These are phyloP conservation scores for Bacidia rubella DNA, from an alignment of 495 filamentous ascomycete species.

Conservation along the genomic window DNA sequence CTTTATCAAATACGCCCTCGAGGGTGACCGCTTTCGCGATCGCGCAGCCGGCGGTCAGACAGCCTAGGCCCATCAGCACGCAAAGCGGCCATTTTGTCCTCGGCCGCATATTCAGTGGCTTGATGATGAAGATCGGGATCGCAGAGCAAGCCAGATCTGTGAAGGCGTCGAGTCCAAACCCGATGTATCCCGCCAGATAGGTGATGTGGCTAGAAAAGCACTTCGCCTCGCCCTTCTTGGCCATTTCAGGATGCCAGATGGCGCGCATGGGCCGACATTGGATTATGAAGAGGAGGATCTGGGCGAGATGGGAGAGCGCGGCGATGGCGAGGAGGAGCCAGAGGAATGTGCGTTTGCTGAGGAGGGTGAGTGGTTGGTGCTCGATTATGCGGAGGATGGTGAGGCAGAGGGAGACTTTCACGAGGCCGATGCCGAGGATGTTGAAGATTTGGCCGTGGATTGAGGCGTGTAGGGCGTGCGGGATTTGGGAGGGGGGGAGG, in stretches of 20 bases:
- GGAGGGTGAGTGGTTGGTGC: constrained; percentile 2
- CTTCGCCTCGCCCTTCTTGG: constrained; percentile 3
- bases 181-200: constrained; percentile 17
- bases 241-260: constrained; percentile 13
- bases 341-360: constrained; percentile 11
- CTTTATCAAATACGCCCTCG: constrained; percentile 11
- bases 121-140: constrained; percentile 17
- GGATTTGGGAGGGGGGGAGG: constrained; percentile 10
- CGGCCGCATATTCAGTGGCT: constrained; percentile 14
- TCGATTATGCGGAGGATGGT: constrained; percentile 17
- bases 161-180: constrained; percentile 16
- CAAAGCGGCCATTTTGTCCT: constrained; percentile 16
- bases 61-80: constrained; percentile 17
- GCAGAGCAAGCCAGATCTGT: constrained; percentile 18
- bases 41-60: constrained; percentile 17
- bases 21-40: constrained; percentile 17
- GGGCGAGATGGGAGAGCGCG: constrained; percentile 12
- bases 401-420: constrained; percentile 18
- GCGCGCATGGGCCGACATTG: constrained; percentile 19
- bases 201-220: constrained; percentile 16
- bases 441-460: constrained; percentile 15
- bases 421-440: constrained; percentile 18
- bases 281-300: constrained; percentile 16
- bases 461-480: constrained; percentile 14
- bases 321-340: constrained; percentile 15